Evolutionary conservation across 1,284 basidiomycete species (phyloP).

Genomic region (Ganoderma boninense): DNA sequence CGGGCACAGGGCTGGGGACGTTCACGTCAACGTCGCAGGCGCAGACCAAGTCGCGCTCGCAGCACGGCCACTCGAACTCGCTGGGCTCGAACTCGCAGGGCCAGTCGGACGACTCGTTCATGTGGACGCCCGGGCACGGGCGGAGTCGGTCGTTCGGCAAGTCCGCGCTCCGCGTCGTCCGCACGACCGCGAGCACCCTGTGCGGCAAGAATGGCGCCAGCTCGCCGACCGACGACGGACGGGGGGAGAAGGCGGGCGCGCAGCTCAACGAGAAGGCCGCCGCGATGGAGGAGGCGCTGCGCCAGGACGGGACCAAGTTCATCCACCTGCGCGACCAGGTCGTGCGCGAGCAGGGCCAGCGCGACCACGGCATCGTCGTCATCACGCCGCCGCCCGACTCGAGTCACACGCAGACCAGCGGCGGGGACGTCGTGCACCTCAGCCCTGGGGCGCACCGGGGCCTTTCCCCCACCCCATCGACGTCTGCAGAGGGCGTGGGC

Average conservation of each 20-base stretch:
- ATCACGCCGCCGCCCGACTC: constrained; percentile 26
- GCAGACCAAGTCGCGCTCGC: constrained; percentile 51
- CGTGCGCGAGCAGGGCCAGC: constrained; percentile 24
- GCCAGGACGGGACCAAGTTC: constrained; percentile 51
- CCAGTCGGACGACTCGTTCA: constrained; percentile 40
- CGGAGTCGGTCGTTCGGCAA: constrained; percentile 69
- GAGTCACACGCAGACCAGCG: not conserved
- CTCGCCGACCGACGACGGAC: constrained; percentile 24
- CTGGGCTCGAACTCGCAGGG: constrained; percentile 48
- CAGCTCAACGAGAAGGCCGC: constrained; percentile 43
- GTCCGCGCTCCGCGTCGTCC: constrained; percentile 54
- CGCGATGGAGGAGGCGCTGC: constrained; percentile 53
- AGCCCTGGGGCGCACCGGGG: constrained; percentile 24
- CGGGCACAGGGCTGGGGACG: constrained; percentile 31
- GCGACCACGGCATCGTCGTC: constrained; percentile 33
- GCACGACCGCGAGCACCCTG: constrained; percentile 43
- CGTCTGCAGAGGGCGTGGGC: constrained; percentile 55
- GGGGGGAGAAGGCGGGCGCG: constrained; percentile 33
- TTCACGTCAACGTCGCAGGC: constrained; percentile 38
- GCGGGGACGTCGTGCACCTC: not conserved
- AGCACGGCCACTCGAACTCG: constrained; percentile 44
- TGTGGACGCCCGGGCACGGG: constrained; percentile 50
- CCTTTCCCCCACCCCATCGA: constrained; percentile 43
- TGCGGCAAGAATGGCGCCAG: constrained; percentile 38
- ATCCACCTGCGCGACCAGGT: constrained; percentile 46